phyloP scores from a whole-genome alignment of 257 asterid genomes.

The Mentha longifolia region DNA sequence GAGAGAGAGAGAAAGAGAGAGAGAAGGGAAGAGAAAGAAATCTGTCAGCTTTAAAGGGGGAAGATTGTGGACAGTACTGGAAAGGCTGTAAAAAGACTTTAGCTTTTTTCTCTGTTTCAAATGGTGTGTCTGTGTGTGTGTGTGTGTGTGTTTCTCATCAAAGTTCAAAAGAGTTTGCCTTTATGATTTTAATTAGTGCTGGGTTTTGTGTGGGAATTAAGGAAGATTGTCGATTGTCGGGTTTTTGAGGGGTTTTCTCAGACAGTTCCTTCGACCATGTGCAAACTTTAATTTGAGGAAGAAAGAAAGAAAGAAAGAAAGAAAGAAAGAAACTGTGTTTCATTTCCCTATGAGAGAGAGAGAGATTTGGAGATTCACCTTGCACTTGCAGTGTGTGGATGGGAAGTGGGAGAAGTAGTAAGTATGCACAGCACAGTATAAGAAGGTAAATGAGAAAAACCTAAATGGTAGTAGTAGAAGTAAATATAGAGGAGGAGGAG shows the following conservation, averaged over 20 bases:
- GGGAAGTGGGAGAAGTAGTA: conserved; percentile 8
- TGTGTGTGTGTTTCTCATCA: conserved; percentile 24
- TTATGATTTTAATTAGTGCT: conserved; percentile 35
- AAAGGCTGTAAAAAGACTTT: conserved; percentile 63
- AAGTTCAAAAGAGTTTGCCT: conserved; percentile 22
- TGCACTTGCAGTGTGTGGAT: neutral
- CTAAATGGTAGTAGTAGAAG: conserved; percentile 27
- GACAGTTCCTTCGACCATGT: neutral
- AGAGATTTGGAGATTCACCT: neutral
- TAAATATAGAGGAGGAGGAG: conserved; percentile 31
- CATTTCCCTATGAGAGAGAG: neutral
- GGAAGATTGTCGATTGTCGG: conserved; percentile 56
- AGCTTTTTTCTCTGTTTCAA: conserved; percentile 37
- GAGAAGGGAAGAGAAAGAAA: conserved; percentile 34
- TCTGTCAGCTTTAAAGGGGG: conserved; percentile 78
- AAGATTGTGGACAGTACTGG: conserved; percentile 57
- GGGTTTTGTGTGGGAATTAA: conserved; percentile 43
- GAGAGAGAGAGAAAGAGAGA: conserved; percentile 23
- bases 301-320: conserved; percentile 5
- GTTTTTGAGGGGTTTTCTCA: conserved; percentile 42
- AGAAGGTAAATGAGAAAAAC: conserved; percentile 44
- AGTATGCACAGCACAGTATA: too few relatives aligned
- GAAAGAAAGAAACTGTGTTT: conserved; percentile 12
- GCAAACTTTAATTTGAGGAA: neutral
- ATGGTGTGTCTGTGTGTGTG: neutral